Evolutionary conservation across 2,329 filamentous ascomycete genomes (phyloP), one percentile per base, ranked within the genome.

Genomic region (Aspergillus pseudoviridinutans): DNA sequence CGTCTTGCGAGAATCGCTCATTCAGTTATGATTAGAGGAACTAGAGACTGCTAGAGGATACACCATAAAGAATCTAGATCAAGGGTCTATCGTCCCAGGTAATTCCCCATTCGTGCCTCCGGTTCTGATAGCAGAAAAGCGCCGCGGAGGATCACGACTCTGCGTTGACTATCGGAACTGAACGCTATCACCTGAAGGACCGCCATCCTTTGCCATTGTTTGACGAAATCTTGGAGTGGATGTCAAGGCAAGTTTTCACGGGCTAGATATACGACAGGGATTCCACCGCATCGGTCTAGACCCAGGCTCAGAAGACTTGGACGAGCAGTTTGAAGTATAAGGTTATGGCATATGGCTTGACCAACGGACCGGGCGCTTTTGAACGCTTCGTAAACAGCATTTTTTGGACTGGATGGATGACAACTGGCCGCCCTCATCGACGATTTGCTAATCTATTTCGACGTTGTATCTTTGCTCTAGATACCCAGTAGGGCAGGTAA

Each of bases 161-260:
- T 35, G 32, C 32, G 32, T 35, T 35, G 32, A 3, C 14, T 32
- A 14, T 14, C 10, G 29, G 10, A 53, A 1, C 51, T 74, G 41
- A 74, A 74, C 52, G 29, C 50, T 3, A 60, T 72, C 29, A 74
- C 1, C 54, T 65, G n/a, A 74, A 75, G 52, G 65, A 73, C 56
- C 24, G 54, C 4, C 66, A 68, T 35, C 59, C 54, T 1, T 24
- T 74, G 27, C 63, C 55, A 0, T 50, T 71, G 22, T 68, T 72
- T 28, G 50, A 49, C 2, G 55, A 73, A 50, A 61, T 60, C 0
- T 42, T 68, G 17, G 58, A 71, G 29, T 17, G 44, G 1, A 20
- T 72, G 3, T 9, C 27, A 14, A 22, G 51, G 12, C 1, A 58
- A 51, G 27, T 2, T 69, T 64, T 35, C 59, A 56, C 3, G 64